A percentile compares a stretch with the other conserved stretches of the same genome.
phyloP scores from a whole-genome alignment of 2,329 filamentous ascomycete genomes.

The Aspergillus puulaauensis region DNA sequence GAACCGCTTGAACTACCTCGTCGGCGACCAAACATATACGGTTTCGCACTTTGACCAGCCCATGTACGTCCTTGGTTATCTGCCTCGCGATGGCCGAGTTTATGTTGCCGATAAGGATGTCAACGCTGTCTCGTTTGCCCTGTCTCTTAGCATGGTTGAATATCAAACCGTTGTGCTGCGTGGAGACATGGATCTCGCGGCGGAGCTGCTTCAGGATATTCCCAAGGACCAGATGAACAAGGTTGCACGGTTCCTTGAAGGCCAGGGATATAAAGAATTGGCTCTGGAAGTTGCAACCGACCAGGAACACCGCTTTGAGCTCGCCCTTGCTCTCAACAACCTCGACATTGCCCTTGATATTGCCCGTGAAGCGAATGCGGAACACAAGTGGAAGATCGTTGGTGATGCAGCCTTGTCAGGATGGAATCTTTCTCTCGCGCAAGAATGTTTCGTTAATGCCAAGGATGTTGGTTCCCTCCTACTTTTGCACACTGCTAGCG shows the following conservation, averaged over 20 bases:
- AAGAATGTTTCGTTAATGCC: slow-evolving; percentile 88
- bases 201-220: slow-evolving; percentile 79
- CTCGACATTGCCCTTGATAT: slow-evolving; percentile 83
- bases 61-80: slow-evolving; percentile 93
- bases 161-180: slow-evolving; percentile 96
- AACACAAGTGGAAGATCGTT: slow-evolving; percentile 98
- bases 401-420: slow-evolving; percentile 83
- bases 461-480: slow-evolving; percentile 88
- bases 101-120: slow-evolving; percentile 97
- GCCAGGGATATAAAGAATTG: slow-evolving; percentile 94
- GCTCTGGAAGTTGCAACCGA: slow-evolving; percentile 94
- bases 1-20: slow-evolving; percentile 95
- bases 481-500: slow-evolving; percentile 82
- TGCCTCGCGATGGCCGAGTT: slow-evolving; percentile 90
- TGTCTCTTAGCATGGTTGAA: slow-evolving; percentile 90
- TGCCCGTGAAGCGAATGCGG: slow-evolving; percentile 77
- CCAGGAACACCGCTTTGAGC: slow-evolving; percentile 92
- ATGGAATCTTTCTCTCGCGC: slow-evolving; percentile 85
- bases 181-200: slow-evolving; percentile 87
- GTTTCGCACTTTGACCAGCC: slow-evolving; percentile 95
- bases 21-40: slow-evolving; percentile 96
- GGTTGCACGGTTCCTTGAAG: slow-evolving; percentile 94
- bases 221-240: slow-evolving; percentile 96
- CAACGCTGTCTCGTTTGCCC: slow-evolving; percentile 80
- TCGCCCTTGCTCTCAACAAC: slow-evolving; percentile 78